Evolutionary conservation across 1,284 basidiomycete genomes (phyloP), one percentile per base, ranked within the genome.

Genomic region (Tilletia walkeri): DNA sequence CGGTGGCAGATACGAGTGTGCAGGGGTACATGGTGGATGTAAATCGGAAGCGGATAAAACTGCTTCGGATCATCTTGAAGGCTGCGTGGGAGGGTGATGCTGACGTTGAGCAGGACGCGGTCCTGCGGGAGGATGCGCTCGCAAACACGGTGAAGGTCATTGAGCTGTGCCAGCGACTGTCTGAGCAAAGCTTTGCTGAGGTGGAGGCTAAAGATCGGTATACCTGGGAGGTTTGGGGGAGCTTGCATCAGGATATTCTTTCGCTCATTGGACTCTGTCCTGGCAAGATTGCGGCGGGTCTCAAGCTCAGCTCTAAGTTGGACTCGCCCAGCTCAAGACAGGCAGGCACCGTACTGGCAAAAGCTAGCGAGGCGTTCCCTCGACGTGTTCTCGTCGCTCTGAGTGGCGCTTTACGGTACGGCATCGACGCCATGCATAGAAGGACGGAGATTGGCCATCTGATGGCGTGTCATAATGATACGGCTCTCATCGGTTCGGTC

Each of bases 1-100:
- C 36, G 16, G 59, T 63, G 6, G 30, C 18, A 3, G 34, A 38
- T 5, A 24, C 59, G 18, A 34, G 59, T 7, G 34, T 63, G 38
- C 38, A 38, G 4, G 59, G 59, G 34, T 63, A 63, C 59, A 63
- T 63, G 59, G 36, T 41, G 36, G 59, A 63, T 20, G 59, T 63
- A 1, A 63, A 63, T 39, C 59, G 59, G 38, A 63, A 63, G 18
- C 34, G 59, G 36, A 20, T 63, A 3, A 36, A 38, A 16, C 36
- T 63, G 12, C 38, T 63, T 4, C 30, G 36, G 16, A 39, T 41
- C 16, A 18, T 63, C 12, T 41, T 63, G 36, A 63, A 34, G 36
- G 59, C 59, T 16, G 59, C 59, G 16, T 63, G 59, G 59, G 50
- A 53, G 50, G 36, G 59, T 63, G 34, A 34, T 18, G 59, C 36